phyloP scores from a whole-genome alignment of 2,329 filamentous ascomycete genomes.

The Nigrograna mackinnonii region DNA sequence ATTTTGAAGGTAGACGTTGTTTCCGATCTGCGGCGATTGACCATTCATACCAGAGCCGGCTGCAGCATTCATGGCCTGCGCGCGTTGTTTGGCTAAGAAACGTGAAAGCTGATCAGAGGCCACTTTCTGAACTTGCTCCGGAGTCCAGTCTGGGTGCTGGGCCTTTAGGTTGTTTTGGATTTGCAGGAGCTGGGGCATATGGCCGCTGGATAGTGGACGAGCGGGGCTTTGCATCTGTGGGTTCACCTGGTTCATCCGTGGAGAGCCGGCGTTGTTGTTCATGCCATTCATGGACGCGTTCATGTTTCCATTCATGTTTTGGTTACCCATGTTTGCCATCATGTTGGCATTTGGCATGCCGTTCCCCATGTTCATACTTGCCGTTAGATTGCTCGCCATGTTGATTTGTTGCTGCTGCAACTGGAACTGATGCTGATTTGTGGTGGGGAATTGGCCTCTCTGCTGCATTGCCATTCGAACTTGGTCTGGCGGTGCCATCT shows the following conservation, averaged over 20 bases:
- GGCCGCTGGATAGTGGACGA: conserved; percentile 32
- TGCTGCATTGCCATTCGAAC: conserved; percentile 46
- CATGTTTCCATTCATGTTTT: conserved; percentile 30
- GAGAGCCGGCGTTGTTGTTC: conserved; percentile 33
- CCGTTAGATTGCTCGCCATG: conserved; percentile 36
- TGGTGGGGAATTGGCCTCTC: conserved; percentile 33
- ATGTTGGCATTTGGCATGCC: conserved; percentile 34
- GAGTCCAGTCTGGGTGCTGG: conserved; percentile 40
- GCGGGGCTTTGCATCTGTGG: conserved; percentile 31
- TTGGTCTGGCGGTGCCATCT: conserved; percentile 54
- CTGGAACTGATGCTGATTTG: conserved; percentile 39
- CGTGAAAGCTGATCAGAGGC: conserved; percentile 38
- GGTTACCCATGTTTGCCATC: conserved; percentile 10
- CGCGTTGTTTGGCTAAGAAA: conserved; percentile 35
- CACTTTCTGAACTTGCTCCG: conserved; percentile 35
- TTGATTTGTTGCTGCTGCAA: conserved; percentile 43
- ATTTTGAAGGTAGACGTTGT: conserved; percentile 38
- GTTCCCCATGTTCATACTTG: conserved; percentile 33
- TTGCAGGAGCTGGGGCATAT: conserved; percentile 37
- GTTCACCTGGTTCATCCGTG: conserved; percentile 34
- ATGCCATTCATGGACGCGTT: conserved; percentile 29
- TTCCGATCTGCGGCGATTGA: conserved; percentile 34
- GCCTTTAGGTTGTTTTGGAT: conserved; percentile 34
- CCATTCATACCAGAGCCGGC: conserved; percentile 33
- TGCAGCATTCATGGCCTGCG: conserved; percentile 41